These are phyloP conservation scores for Sicyos baderoa DNA, from an alignment of 306 rosid species.

Conservation along the genomic window DNA sequence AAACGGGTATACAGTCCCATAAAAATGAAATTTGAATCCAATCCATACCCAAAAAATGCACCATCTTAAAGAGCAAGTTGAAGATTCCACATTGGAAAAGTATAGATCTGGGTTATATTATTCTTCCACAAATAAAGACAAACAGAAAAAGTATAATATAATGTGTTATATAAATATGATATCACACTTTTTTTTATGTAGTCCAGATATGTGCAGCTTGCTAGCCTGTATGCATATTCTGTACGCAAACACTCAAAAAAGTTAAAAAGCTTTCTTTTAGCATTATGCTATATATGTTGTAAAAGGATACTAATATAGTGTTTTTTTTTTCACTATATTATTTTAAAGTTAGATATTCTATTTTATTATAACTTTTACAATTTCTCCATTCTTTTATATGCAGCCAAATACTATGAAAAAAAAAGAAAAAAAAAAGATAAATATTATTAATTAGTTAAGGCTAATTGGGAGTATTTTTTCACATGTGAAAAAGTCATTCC, in stretches of 20 bases:
- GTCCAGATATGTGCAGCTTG: not conserved
- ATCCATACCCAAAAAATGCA: no score
- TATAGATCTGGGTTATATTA: not conserved
- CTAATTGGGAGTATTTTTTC: no score
- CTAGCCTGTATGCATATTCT: conserved; percentile 19
- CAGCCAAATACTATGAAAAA: no score
- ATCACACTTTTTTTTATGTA: not conserved
- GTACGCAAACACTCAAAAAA: not conserved
- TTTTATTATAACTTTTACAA: not conserved
- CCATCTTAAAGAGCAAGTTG: no score
- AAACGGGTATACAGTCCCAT: no score
- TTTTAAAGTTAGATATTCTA: not conserved
- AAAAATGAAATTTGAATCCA: no score
- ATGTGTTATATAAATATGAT: conserved; percentile 1
- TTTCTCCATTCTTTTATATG: no score
- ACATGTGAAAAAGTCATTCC: no score
- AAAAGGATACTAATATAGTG: not conserved
- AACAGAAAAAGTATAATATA: not conserved
- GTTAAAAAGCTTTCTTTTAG: not conserved
- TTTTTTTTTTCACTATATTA: not conserved
- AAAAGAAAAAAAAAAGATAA: no score
- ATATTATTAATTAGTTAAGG: no score
- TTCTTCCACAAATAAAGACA: conserved; percentile 3
- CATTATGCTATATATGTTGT: not conserved
- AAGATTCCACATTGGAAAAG: no score